Conservation (phyloP, 257 asterid species). For the Solanum piurae region DNA sequence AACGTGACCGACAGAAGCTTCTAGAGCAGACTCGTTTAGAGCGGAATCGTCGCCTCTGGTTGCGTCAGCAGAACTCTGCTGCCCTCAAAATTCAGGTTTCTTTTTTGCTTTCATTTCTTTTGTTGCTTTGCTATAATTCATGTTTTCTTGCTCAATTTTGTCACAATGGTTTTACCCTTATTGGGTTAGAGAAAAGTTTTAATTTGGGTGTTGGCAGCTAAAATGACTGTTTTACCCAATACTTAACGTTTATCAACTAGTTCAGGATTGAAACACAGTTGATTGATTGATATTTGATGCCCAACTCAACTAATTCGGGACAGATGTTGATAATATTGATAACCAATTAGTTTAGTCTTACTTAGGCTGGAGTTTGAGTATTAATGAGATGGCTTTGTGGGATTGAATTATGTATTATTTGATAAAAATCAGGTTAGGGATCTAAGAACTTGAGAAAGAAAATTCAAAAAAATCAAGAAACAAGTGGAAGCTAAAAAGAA, state of each 20-base stretch:
- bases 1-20: conserved; percentile 87
- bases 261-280: not conserved
- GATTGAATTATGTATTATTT: not conserved
- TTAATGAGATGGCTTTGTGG: not conserved
- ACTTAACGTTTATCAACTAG: not conserved
- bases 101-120: not conserved
- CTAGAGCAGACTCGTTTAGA: conserved; percentile 83
- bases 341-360: not conserved
- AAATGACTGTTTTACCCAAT: not conserved
- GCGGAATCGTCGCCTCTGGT: conserved; percentile 58
- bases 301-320: not conserved
- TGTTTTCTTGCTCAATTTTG: not conserved
- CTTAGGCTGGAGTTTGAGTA: not conserved
- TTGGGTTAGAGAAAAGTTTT: not conserved
- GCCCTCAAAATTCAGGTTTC: conserved; percentile 79
- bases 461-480: not conserved
- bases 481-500: not conserved
- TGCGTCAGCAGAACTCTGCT: conserved; percentile 78
- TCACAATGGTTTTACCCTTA: not conserved
- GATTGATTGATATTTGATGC: not conserved
- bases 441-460: not conserved
- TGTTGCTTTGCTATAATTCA: not conserved
- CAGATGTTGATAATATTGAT: not conserved
- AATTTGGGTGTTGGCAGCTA: not conserved
- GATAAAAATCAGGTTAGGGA: not conserved